phyloP scores from a whole-genome alignment of 768 basidiomycete species.

The Boletus subparvulus region DNA sequence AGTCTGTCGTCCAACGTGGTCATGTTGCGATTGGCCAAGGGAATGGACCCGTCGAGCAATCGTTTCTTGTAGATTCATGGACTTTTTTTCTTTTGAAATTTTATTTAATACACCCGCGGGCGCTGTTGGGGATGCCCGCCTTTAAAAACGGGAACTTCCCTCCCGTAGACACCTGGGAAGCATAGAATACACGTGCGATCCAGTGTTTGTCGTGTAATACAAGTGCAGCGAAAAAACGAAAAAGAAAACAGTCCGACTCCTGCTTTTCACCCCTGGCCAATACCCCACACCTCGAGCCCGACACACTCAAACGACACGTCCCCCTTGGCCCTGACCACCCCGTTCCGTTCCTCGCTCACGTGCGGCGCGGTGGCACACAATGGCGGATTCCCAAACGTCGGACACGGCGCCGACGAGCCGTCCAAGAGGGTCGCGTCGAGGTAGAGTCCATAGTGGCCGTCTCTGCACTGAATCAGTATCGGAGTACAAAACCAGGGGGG shows the following conservation, averaged over 20 bases:
- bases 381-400: constrained; percentile 85
- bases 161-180: too few relatives aligned
- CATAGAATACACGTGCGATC: too few relatives aligned
- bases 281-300: constrained; percentile 88
- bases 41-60: constrained; percentile 39
- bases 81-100: too few relatives aligned
- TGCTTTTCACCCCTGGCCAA: constrained; percentile 37
- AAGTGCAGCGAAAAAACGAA: neutral
- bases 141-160: too few relatives aligned
- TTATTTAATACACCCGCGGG: too few relatives aligned
- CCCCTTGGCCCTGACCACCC: constrained; percentile 32
- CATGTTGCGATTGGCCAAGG: constrained; percentile 46
- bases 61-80: constrained; percentile 38
- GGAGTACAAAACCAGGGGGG: neutral
- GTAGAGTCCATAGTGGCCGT: constrained; percentile 87
- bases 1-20: constrained; percentile 52
- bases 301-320: constrained; percentile 84
- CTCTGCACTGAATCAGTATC: constrained; percentile 44
- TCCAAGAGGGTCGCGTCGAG: constrained; percentile 78
- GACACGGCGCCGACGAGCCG: constrained; percentile 82
- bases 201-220: neutral
- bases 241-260: neutral
- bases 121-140: too few relatives aligned
- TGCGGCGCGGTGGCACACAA: constrained; percentile 48
- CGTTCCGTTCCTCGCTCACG: constrained; percentile 7